These are phyloP conservation scores for Podila verticillata DNA, from an alignment of 192 early-diverging fungal genomes.

Conservation along the genomic window DNA sequence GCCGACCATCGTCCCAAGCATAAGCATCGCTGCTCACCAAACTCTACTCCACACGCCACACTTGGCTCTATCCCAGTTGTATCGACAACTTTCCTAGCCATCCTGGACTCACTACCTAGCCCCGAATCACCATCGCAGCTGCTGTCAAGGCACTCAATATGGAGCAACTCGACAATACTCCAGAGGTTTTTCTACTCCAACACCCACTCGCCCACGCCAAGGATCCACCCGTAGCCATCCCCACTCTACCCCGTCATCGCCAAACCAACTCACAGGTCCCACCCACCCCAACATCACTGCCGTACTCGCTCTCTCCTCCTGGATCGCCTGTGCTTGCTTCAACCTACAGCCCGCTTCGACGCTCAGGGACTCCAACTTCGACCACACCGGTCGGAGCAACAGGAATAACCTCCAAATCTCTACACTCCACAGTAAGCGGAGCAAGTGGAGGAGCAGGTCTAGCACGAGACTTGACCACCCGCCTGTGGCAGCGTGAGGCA, in stretches of 20 bases:
- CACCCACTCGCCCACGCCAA: constrained; percentile 46
- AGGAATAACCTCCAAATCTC: not conserved
- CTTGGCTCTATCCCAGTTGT: no score
- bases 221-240: constrained; percentile 43
- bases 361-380: not conserved
- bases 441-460: not conserved
- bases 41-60: not conserved
- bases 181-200: constrained; percentile 27
- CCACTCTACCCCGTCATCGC: constrained; percentile 32
- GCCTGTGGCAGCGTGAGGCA: constrained; percentile 49
- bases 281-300: constrained; percentile 31
- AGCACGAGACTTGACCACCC: constrained; percentile 46
- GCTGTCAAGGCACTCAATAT: constrained; percentile 1
- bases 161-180: constrained; percentile 18
- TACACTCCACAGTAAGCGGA: not conserved
- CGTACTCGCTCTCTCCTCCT: constrained; percentile 33
- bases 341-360: not conserved
- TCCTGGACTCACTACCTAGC: not conserved
- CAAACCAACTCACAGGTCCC: constrained; percentile 23
- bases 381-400: constrained; percentile 3
- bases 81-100: not conserved
- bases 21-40: not conserved
- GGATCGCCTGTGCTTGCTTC: constrained; percentile 21
- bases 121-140: constrained; percentile 2
- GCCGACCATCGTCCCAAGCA: no score